These are phyloP conservation scores for Phytophthora ramorum DNA, from an alignment of 352 stramenopile species.

Conservation along the genomic window DNA sequence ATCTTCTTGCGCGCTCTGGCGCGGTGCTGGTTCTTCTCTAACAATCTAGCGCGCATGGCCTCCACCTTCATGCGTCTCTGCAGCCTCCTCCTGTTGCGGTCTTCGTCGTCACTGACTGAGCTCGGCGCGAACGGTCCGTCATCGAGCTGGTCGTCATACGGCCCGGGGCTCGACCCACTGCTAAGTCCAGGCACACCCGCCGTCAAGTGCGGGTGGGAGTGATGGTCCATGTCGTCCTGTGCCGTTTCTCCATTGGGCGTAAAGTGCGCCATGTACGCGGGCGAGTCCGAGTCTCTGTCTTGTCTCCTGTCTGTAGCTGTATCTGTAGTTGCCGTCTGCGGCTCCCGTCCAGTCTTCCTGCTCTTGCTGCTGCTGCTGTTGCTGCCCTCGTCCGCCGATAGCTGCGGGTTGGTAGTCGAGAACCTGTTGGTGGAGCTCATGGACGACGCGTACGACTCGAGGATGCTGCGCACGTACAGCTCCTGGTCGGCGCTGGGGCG, in stretches of 20 bases:
- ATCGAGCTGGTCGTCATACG: slow-evolving; percentile 25
- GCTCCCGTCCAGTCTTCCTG: slow-evolving; percentile 1
- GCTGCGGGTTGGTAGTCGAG: slow-evolving; percentile 40
- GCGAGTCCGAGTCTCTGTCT: slow-evolving; percentile 15
- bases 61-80: slow-evolving; percentile 63
- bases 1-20: slow-evolving; percentile 66
- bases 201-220: slow-evolving; percentile 19
- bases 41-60: slow-evolving; percentile 59
- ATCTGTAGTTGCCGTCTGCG: background rate
- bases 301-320: slow-evolving; percentile 11
- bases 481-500: slow-evolving; percentile 58
- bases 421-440: slow-evolving; percentile 60
- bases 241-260: slow-evolving; percentile 27
- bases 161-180: slow-evolving; percentile 18
- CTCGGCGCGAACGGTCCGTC: slow-evolving; percentile 22
- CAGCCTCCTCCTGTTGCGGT: slow-evolving; percentile 52
- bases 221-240: slow-evolving; percentile 34
- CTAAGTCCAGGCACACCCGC: slow-evolving; percentile 12
- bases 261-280: slow-evolving; percentile 40
- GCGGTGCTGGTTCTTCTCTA: slow-evolving; percentile 64
- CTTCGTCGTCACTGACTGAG: slow-evolving; percentile 46
- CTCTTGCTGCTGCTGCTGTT: slow-evolving; percentile 16
- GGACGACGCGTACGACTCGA: slow-evolving; percentile 80
- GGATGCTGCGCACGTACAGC: slow-evolving; percentile 74
- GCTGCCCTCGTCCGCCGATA: slow-evolving; percentile 29